These are phyloP conservation scores for Penicillium angulare DNA, from an alignment of 495 filamentous ascomycete species.

Conservation along the genomic window DNA sequence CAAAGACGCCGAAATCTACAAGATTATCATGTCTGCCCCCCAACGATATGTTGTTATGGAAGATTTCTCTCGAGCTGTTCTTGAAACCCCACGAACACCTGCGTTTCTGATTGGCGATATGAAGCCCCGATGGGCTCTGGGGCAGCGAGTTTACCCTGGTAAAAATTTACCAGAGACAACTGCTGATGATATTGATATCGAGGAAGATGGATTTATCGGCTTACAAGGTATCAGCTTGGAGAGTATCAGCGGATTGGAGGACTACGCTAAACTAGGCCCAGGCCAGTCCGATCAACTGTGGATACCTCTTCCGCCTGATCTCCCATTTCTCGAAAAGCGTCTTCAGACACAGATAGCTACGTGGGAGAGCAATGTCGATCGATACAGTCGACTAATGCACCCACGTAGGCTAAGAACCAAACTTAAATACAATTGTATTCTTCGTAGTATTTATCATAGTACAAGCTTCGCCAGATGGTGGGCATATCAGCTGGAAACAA, in stretches of 20 bases:
- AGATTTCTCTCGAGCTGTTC: constrained; percentile 24
- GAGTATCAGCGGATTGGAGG: constrained; percentile 12
- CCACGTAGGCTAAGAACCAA: constrained; percentile 12
- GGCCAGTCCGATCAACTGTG: constrained; percentile 12
- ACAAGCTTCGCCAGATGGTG: constrained; percentile 28
- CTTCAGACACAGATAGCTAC: constrained; percentile 25
- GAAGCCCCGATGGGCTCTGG: constrained; percentile 19
- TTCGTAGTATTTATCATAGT: constrained; percentile 28
- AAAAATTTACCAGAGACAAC: constrained; percentile 13
- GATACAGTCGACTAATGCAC: constrained; percentile 23
- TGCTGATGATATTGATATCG: constrained; percentile 19
- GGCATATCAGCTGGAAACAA: constrained; percentile 18
- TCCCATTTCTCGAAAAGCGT: constrained; percentile 25
- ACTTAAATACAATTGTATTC: constrained; percentile 17
- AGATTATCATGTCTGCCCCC: constrained; percentile 24
- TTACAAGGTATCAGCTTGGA: constrained; percentile 9
- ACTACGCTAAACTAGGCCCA: constrained; percentile 10
- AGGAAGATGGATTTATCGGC: constrained; percentile 22
- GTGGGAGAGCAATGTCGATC: constrained; percentile 26
- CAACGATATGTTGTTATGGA: constrained; percentile 24
- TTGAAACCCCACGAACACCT: constrained; percentile 11
- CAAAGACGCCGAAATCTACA: constrained; percentile 19
- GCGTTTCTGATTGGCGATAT: constrained; percentile 32
- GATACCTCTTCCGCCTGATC: constrained; percentile 24
- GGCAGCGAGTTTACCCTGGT: constrained; percentile 6